Percentiles rank a stretch among this genome's conserved stretches.
phyloP scores from a whole-genome alignment of 2,329 filamentous ascomycete species.

The Diaporthe ilicicola region DNA sequence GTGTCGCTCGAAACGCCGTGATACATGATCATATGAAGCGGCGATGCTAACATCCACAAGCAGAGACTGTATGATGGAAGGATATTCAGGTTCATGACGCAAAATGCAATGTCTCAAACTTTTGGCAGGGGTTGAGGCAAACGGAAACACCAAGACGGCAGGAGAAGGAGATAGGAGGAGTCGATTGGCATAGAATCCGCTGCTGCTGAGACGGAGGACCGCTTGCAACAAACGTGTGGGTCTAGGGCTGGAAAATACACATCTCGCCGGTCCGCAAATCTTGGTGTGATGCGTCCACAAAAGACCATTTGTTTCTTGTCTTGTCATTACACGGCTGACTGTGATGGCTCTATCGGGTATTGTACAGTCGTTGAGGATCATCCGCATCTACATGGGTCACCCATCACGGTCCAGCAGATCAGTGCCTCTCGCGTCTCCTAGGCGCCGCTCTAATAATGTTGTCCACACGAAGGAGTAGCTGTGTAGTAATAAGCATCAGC shows the following conservation, averaged over 20 bases:
- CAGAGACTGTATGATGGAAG: too few species aligned
- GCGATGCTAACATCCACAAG: neutral
- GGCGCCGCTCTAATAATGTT: conserved; percentile 97
- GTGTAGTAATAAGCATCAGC: conserved; percentile 3
- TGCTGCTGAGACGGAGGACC: neutral
- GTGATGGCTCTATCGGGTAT: conserved; percentile 34
- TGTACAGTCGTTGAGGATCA: conserved; percentile 31
- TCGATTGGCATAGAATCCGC: neutral
- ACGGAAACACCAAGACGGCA: neutral
- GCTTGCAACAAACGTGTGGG: neutral
- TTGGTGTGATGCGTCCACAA: neutral
- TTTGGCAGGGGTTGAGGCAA: too few species aligned
- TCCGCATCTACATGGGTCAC: neutral
- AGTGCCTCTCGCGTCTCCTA: conserved; percentile 80
- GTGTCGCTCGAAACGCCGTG: neutral
- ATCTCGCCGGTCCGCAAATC: neutral
- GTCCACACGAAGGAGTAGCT: conserved; percentile 92
- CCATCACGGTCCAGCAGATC: conserved; percentile 38
- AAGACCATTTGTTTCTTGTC: conserved; percentile 2
- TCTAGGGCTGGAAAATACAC: neutral
- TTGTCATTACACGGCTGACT: conserved; percentile 33
- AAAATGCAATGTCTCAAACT: too few species aligned
- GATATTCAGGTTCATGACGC: fast-evolving
- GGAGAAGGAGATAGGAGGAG: too few species aligned
- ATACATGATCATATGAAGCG: too few species aligned